Evolutionary conservation across 768 basidiomycete species (phyloP), one percentile per base, ranked within the genome.

Genomic region (Lepiota venenata): DNA sequence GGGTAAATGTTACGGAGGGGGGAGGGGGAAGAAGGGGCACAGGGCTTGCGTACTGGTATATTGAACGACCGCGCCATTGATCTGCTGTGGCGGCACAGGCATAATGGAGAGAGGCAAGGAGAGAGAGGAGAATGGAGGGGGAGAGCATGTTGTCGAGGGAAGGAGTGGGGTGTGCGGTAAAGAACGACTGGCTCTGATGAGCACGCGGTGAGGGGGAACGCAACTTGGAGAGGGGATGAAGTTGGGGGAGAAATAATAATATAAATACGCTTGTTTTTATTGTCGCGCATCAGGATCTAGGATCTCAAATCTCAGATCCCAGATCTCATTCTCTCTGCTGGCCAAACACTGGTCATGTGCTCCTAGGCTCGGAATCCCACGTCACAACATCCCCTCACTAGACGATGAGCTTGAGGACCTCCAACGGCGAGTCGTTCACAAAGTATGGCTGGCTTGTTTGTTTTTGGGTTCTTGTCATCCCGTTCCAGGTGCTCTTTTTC

Each of bases 61-160:
- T 88, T 18, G 88, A 87, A 44, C 87, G 83, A 38, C 80, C 75
- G 58, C 87, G 75, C 90, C 87, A 91, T 63, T 88, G 75, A 49
- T 87, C 85, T 32, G 86, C 80, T 45, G 84, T 83, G 3, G 86
- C 87, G 16, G 84, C 81, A 50, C 69, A 70, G 10, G 69, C 74
- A 45, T 71, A 63, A 43, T 61, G 59, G 38, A 66, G 47, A 36
- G 56, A 55, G 3, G 56, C 50, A 38, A 55, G 59, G 21, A 47
- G 52, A 39, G 41, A 57, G 47, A 55, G 56, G 50, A 49, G 69
- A 47, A 47, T 61, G 50, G 52, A 54, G 21, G 55, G 35, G 54
- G 62, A 62, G 58, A 55, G 58, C 58, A 64, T 44, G 65, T 47
- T 50, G 38, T 57, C 54, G 48, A 63, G 58, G 69, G 50, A 47